These are phyloP conservation scores for Knoxia roxburghii DNA, from an alignment of 257 asterid genomes.

Conservation along the genomic window DNA sequence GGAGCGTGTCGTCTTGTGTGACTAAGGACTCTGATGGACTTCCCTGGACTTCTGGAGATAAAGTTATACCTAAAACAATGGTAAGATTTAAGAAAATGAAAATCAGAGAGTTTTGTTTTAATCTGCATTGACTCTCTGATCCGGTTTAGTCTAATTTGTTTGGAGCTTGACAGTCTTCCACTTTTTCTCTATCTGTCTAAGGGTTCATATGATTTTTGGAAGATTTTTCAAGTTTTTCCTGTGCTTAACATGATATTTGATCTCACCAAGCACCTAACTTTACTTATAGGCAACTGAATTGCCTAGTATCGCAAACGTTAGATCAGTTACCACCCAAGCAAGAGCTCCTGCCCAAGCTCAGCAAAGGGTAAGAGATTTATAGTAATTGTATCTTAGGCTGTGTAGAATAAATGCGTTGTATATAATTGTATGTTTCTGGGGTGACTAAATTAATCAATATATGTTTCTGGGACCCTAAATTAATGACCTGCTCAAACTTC, in stretches of 20 bases:
- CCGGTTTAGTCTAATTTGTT: neutral
- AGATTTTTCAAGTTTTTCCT: neutral
- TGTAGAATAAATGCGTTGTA: too few species aligned
- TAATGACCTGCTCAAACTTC: slow-evolving; percentile 20
- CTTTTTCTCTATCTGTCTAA: neutral
- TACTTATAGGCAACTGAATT: slow-evolving; percentile 35
- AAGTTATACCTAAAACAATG: slow-evolving; percentile 13
- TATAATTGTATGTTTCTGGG: too few species aligned
- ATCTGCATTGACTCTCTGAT: neutral
- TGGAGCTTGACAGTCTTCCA: neutral
- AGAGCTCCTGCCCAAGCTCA: slow-evolving; percentile 51
- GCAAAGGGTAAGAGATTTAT: slow-evolving; percentile 41
- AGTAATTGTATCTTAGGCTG: neutral
- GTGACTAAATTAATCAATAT: neutral
- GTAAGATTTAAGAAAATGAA: slow-evolving; percentile 20
- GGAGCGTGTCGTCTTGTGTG: slow-evolving; percentile 20
- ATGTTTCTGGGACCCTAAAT: neutral
- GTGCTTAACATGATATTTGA: slow-evolving; percentile 5
- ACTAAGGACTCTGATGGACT: slow-evolving; percentile 23
- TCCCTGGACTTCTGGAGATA: slow-evolving; percentile 30
- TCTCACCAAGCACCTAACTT: slow-evolving; percentile 18
- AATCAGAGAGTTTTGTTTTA: neutral
- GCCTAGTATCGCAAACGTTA: slow-evolving; percentile 36
- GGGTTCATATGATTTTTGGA: neutral
- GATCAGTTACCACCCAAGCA: slow-evolving; percentile 56